A percentile compares a stretch with the other conserved stretches of the same genome.
These are phyloP conservation scores for Phyllosticta ampelicida DNA, from an alignment of 2,329 filamentous ascomycete species.

Conservation along the genomic window DNA sequence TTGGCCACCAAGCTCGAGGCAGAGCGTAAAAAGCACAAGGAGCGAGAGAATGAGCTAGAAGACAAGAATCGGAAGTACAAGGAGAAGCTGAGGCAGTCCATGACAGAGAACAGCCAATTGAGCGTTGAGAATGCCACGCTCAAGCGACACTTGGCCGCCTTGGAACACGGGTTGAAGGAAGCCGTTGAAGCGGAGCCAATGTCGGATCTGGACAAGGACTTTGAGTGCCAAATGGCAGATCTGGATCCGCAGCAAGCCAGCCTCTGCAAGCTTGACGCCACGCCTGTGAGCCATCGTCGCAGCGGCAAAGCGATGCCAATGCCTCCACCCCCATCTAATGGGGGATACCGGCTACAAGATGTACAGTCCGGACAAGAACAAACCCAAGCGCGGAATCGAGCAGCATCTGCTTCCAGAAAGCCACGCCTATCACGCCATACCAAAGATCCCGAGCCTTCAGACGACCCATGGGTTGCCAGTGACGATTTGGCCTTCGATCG, in stretches of 20 bases:
- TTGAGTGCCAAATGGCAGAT: slow-evolving; percentile 7
- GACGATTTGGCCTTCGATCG: neutral
- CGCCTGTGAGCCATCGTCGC: neutral
- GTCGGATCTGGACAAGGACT: slow-evolving; percentile 3
- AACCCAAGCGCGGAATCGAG: neutral
- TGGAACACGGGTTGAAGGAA: slow-evolving; percentile 15
- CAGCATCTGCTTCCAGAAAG: neutral
- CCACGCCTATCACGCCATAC: neutral
- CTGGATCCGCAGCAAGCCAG: slow-evolving; percentile 8
- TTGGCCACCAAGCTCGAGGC: slow-evolving; percentile 55
- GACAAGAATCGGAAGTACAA: slow-evolving; percentile 42
- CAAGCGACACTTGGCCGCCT: slow-evolving; percentile 21
- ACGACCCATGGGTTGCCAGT: slow-evolving; percentile 7
- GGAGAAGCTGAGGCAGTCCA: slow-evolving; percentile 23
- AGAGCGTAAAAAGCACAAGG: slow-evolving; percentile 53
- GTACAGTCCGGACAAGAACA: neutral
- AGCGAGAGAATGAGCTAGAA: slow-evolving; percentile 55
- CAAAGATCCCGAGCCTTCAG: neutral
- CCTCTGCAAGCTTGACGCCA: slow-evolving; percentile 3
- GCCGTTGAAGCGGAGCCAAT: neutral
- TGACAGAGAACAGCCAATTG: slow-evolving; percentile 22
- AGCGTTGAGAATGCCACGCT: slow-evolving; percentile 25
- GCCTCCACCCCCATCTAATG: neutral
- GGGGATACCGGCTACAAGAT: neutral
- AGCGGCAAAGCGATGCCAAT: neutral